Conservation (phyloP, 2,329 filamentous ascomycete genomes). For the Clarireedia sp. region DNA sequence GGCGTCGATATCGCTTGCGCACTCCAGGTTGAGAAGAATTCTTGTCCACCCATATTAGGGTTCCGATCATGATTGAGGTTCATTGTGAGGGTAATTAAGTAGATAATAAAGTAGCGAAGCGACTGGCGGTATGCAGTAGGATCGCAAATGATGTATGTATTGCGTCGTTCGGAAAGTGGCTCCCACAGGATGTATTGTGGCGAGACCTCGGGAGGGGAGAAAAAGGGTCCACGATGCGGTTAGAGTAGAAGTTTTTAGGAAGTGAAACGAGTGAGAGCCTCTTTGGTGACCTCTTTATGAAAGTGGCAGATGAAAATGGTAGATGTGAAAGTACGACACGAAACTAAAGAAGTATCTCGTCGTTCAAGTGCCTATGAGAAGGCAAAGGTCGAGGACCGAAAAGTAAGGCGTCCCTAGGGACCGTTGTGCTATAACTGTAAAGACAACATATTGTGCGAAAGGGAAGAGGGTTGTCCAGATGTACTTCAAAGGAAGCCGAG, state of each 20-base stretch:
- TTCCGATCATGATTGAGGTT: slow-evolving; percentile 14
- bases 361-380: slow-evolving; percentile 10
- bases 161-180: background rate
- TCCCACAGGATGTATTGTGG: background rate
- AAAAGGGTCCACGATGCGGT: background rate
- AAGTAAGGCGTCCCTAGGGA: slow-evolving; percentile 38
- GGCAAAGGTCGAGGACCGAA: slow-evolving; percentile 15
- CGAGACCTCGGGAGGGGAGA: background rate
- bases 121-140: background rate
- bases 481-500: slow-evolving; percentile 2
- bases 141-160: background rate
- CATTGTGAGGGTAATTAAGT: slow-evolving; percentile 11
- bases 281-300: background rate
- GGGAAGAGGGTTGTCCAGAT: slow-evolving; percentile 19
- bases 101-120: slow-evolving; percentile 4
- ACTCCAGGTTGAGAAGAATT: slow-evolving; percentile 38
- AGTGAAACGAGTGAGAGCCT: background rate
- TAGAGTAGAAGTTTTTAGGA: background rate
- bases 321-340: background rate
- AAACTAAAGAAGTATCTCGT: slow-evolving; percentile 3
- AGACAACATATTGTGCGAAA: slow-evolving; percentile 23
- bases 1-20: slow-evolving; percentile 31
- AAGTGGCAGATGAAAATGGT: background rate
- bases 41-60: slow-evolving; percentile 23
- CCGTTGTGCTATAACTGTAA: slow-evolving; percentile 33